phyloP scores from a whole-genome alignment of 371 early-diverging fungal genomes.

The Haplosporangium sp. region DNA sequence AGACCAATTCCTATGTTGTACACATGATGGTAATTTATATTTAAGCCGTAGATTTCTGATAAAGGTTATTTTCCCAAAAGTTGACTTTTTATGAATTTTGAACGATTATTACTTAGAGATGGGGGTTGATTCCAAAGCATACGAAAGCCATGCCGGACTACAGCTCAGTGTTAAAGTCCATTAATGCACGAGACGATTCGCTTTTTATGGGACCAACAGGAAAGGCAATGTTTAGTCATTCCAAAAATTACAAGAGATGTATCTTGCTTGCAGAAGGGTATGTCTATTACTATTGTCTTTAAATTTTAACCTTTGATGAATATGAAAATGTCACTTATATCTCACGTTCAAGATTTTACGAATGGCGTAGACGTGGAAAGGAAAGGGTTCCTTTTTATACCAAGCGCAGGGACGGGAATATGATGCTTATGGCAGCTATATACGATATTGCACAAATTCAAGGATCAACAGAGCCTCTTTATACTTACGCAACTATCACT shows the following conservation, averaged over 20 bases:
- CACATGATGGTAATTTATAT: slow-evolving; percentile 63
- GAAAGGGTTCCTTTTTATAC: slow-evolving; percentile 70
- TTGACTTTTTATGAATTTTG: neutral
- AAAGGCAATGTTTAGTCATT: slow-evolving; percentile 65
- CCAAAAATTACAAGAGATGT: slow-evolving; percentile 72
- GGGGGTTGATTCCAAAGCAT: slow-evolving; percentile 76
- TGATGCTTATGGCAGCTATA: slow-evolving; percentile 74
- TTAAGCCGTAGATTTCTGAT: neutral
- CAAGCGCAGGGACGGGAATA: slow-evolving; percentile 65
- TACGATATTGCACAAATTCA: slow-evolving; percentile 62
- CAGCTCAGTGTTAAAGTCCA: slow-evolving; percentile 62
- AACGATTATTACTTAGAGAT: slow-evolving; percentile 54
- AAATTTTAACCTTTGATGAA: neutral
- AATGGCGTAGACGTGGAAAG: slow-evolving; percentile 74
- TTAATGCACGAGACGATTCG: slow-evolving; percentile 79
- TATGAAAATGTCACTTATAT: neutral
- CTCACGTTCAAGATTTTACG: slow-evolving; percentile 68
- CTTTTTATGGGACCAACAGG: slow-evolving; percentile 55
- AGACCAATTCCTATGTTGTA: slow-evolving; percentile 54
- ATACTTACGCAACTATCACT: slow-evolving; percentile 74
- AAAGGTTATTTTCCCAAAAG: neutral
- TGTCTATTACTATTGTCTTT: neutral
- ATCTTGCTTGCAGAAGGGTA: slow-evolving; percentile 78
- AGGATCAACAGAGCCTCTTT: slow-evolving; percentile 52
- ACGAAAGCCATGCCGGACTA: slow-evolving; percentile 59